Evolutionary conservation across 495 filamentous ascomycete species (phyloP).

Genomic region (Hypoxylon intermedium): DNA sequence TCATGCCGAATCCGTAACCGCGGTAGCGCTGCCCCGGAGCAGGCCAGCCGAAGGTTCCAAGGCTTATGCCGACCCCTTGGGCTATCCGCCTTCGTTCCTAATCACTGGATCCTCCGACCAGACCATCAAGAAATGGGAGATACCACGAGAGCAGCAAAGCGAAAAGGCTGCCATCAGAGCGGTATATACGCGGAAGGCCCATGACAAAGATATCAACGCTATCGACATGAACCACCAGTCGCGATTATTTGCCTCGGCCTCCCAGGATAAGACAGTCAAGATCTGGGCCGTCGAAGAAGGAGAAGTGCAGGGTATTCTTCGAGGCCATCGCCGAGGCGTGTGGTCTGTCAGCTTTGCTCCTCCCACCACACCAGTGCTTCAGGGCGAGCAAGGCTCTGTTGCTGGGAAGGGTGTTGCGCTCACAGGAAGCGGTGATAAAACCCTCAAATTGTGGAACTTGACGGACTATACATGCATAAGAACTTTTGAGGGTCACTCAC

Average conservation of each 20-base stretch:
- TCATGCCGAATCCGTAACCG: slow-evolving; percentile 94
- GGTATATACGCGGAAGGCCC: slow-evolving; percentile 85
- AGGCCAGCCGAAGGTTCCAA: slow-evolving; percentile 68
- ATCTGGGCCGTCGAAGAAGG: slow-evolving; percentile 91
- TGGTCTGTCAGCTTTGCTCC: slow-evolving; percentile 94
- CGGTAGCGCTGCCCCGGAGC: slow-evolving; percentile 78
- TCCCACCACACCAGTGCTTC: slow-evolving; percentile 71
- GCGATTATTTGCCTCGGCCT: slow-evolving; percentile 87
- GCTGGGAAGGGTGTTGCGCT: slow-evolving; percentile 77
- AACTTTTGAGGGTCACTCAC: slow-evolving; percentile 95
- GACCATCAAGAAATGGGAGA: slow-evolving; percentile 91
- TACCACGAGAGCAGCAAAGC: slow-evolving; percentile 57
- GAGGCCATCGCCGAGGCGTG: slow-evolving; percentile 90
- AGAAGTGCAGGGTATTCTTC: slow-evolving; percentile 85
- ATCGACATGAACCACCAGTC: slow-evolving; percentile 75
- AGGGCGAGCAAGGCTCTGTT: slow-evolving; percentile 69
- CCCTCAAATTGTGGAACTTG: slow-evolving; percentile 93
- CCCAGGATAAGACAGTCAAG: slow-evolving; percentile 94
- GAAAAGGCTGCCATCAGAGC: slow-evolving; percentile 60
- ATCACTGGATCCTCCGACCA: slow-evolving; percentile 93
- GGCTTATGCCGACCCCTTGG: slow-evolving; percentile 69
- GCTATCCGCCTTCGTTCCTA: slow-evolving; percentile 81
- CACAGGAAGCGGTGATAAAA: slow-evolving; percentile 93
- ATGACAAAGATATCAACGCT: slow-evolving; percentile 99
- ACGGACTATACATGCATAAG: slow-evolving; percentile 90